Conservation (phyloP, 225 moss, liverwort and hornwort species). For the Pleurozium schreberi region DNA sequence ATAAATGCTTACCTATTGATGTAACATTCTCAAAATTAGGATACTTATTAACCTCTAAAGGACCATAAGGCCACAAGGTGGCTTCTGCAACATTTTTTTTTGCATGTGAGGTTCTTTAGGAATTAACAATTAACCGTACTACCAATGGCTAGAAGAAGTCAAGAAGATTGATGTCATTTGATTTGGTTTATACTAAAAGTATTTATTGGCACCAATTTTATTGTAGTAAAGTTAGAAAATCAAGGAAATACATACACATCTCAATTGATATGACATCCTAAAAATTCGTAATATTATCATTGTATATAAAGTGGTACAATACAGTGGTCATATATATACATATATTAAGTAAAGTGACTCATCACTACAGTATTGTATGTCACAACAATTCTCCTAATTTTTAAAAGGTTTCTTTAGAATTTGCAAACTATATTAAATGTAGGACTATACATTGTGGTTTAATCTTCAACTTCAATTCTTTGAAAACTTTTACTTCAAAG, state of each 20-base stretch:
- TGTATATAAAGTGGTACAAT: too few relatives aligned
- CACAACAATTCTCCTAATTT: neutral
- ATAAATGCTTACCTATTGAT: fast-evolving
- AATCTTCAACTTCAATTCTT: neutral
- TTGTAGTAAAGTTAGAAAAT: neutral
- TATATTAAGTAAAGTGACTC: too few relatives aligned
- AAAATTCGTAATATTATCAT: neutral
- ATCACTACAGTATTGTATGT: too few relatives aligned
- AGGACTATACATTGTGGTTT: neutral
- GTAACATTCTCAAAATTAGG: neutral
- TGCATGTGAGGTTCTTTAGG: too few relatives aligned
- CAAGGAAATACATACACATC: neutral
- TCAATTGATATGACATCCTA: neutral
- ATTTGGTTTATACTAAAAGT: neutral
- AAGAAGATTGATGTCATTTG: neutral
- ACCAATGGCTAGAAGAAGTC: fast-evolving
- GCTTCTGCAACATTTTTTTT: too few relatives aligned
- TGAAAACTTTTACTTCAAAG: neutral
- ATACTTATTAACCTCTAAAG: too few relatives aligned
- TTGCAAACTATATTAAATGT: neutral
- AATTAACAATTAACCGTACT: fast-evolving
- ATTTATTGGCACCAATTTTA: neutral
- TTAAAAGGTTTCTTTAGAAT: too few relatives aligned
- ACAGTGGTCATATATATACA: too few relatives aligned
- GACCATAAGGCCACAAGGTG: too few relatives aligned